Percentiles rank a stretch among this genome's conserved stretches.
Evolutionary conservation across 1,139 yeast genomes (phyloP).

Genomic region (Scheffersomyces illinoinensis): DNA sequence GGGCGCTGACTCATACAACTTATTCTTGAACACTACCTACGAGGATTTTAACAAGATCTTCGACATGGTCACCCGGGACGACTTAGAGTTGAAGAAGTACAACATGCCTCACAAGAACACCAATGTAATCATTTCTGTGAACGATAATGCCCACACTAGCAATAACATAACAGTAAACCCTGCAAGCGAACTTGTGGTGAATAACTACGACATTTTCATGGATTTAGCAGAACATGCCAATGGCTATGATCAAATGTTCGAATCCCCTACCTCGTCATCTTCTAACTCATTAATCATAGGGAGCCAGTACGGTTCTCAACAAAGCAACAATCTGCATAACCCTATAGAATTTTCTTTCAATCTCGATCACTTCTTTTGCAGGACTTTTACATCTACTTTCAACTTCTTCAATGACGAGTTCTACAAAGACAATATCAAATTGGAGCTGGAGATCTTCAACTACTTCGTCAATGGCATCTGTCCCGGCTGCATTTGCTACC

Average conservation of each 20-base stretch:
- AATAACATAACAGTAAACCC: neutral
- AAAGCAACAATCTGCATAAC: neutral
- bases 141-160: neutral
- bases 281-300: neutral
- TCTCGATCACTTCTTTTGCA: constrained; percentile 5
- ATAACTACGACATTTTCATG: neutral
- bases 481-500: constrained; percentile 36
- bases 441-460: constrained; percentile 22
- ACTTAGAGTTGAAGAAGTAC: neutral
- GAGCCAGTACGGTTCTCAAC: neutral
- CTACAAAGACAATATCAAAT: constrained; percentile 5
- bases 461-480: constrained; percentile 33
- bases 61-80: constrained; percentile 4
- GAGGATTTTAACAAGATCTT: constrained; percentile 18
- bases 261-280: neutral
- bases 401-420: constrained; percentile 7
- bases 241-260: neutral
- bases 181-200: neutral
- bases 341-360: neutral
- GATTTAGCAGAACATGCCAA: neutral
- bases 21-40: constrained; percentile 24
- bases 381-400: constrained; percentile 4
- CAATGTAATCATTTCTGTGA: neutral
- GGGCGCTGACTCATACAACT: constrained; percentile 6
- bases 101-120: neutral